These are phyloP conservation scores for Ailanthus altissimus DNA, from an alignment of 345 rosid genomes.

Conservation along the genomic window DNA sequence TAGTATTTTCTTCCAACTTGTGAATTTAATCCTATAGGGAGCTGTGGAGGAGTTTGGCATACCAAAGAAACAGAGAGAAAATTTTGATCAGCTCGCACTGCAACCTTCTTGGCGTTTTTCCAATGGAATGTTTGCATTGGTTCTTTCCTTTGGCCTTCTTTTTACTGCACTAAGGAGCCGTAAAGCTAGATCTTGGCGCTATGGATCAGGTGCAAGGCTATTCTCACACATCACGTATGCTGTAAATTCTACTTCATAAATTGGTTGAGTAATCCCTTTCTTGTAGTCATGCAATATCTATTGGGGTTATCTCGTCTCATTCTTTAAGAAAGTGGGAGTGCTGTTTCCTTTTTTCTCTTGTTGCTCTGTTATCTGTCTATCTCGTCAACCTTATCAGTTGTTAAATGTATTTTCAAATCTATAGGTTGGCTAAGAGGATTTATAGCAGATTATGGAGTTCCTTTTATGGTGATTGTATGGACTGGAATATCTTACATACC, in stretches of 20 bases:
- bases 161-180: constrained; percentile 60
- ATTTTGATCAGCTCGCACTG: constrained; percentile 41
- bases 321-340: constrained; percentile 5
- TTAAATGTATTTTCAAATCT: constrained; percentile 7
- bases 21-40: constrained; percentile 40
- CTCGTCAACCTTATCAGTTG: background rate
- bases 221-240: background rate
- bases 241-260: background rate
- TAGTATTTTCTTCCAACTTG: background rate
- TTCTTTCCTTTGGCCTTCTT: constrained; percentile 60
- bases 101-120: constrained; percentile 58
- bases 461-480: constrained; percentile 63
- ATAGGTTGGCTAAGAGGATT: constrained; percentile 59
- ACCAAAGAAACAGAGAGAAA: constrained; percentile 44
- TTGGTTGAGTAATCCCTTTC: background rate
- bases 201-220: constrained; percentile 49
- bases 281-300: constrained; percentile 2
- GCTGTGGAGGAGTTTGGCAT: constrained; percentile 59
- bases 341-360: constrained; percentile 5
- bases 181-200: constrained; percentile 62
- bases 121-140: constrained; percentile 69
- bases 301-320: constrained; percentile 14
- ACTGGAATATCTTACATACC: constrained; percentile 61
- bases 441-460: constrained; percentile 62
- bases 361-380: background rate